Percentiles rank a stretch among this genome's conserved stretches.
These are phyloP conservation scores for Leucocoprinus birnbaumii DNA, from an alignment of 768 basidiomycete species.

Conservation along the genomic window DNA sequence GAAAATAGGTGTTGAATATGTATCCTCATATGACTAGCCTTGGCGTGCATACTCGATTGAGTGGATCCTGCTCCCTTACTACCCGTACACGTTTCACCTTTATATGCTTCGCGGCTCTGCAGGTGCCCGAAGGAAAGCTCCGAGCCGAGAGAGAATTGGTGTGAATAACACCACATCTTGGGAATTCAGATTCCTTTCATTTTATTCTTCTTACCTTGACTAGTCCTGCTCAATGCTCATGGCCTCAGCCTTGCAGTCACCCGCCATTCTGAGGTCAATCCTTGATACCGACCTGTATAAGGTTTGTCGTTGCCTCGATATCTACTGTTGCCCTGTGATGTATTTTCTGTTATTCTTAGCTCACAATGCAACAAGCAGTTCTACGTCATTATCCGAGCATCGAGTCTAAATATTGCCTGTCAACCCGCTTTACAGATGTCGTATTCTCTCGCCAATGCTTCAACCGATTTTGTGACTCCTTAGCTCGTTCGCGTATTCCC, in stretches of 20 bases:
- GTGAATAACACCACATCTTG: too few species aligned
- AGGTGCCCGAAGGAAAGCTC: too few species aligned
- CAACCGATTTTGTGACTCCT: conserved; percentile 50
- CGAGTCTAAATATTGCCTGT: conserved; percentile 74
- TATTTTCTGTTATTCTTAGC: conserved; percentile 35
- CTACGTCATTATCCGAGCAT: conserved; percentile 71
- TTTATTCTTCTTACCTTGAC: too few species aligned
- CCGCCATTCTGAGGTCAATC: conserved; percentile 50
- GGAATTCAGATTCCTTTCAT: too few species aligned
- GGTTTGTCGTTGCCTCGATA: conserved; percentile 34
- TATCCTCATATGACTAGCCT: too few species aligned
- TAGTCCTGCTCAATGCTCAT: too few species aligned
- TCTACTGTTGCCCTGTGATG: neutral
- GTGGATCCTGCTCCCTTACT: too few species aligned
- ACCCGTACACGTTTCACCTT: too few species aligned
- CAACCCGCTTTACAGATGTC: conserved; percentile 65
- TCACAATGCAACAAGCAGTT: conserved; percentile 96
- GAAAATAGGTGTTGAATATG: too few species aligned
- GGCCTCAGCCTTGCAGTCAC: neutral
- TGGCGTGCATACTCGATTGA: too few species aligned
- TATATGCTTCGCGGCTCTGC: too few species aligned
- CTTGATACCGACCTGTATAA: conserved; percentile 97
- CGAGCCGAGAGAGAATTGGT: too few species aligned
- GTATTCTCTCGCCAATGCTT: conserved; percentile 67
- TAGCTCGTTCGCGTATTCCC: conserved; percentile 40